Percentiles rank a stretch among this genome's conserved stretches.
Conservation (phyloP, 306 rosid species). For the Fragaria ananassa region DNA sequence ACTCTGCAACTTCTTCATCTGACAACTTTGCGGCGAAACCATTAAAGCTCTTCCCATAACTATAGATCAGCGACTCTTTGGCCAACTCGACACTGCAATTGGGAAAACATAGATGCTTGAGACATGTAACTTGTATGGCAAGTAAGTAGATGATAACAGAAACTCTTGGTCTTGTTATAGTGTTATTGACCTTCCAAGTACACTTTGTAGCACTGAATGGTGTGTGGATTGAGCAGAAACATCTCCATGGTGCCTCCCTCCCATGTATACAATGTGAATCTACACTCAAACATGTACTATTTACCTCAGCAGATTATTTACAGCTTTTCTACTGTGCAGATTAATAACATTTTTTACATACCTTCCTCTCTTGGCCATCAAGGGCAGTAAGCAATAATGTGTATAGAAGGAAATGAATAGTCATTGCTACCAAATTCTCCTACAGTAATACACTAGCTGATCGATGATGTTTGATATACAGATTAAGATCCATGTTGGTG, state of each 20-base stretch:
- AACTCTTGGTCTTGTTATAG: not conserved
- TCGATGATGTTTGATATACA: not conserved
- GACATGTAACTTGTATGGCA: not conserved
- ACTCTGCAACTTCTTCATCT: conserved; percentile 31
- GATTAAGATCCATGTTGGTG: not conserved
- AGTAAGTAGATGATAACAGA: not conserved
- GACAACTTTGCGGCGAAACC: conserved; percentile 38
- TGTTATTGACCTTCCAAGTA: conserved; percentile 32
- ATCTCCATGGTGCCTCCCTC: conserved; percentile 17
- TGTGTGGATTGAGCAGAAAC: conserved; percentile 18
- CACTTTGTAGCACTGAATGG: conserved; percentile 26
- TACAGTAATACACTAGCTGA: not conserved
- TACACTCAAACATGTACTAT: not conserved
- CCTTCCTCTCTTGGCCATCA: conserved; percentile 30
- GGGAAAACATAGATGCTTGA: not conserved
- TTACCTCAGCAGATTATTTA: not conserved
- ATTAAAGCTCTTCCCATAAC: conserved; percentile 37
- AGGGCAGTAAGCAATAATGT: conserved; percentile 24
- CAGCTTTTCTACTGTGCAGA: not conserved
- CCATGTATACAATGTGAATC: conserved; percentile 36
- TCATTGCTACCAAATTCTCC: conserved; percentile 6
- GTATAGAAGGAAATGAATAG: conserved; percentile 8
- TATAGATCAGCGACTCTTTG: conserved; percentile 33
- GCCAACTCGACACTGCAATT: conserved; percentile 24
- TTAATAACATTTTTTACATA: not conserved